Percentiles rank a stretch among this genome's conserved stretches.
Evolutionary conservation across 495 filamentous ascomycete species (phyloP).

Genomic region (Neurospora sp.): DNA sequence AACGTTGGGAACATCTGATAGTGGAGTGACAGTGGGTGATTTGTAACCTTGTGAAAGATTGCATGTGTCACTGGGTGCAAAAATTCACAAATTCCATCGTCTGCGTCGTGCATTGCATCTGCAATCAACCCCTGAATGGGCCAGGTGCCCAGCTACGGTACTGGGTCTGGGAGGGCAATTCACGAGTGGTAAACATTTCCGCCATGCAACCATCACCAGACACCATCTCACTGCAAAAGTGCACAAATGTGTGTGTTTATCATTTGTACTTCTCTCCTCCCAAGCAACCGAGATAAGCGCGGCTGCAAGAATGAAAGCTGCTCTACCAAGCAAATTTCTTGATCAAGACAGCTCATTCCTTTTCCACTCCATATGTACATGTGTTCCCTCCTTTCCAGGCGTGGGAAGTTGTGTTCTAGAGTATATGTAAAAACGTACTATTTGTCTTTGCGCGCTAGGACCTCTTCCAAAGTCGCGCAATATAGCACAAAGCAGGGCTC

Average conservation of each 20-base stretch:
- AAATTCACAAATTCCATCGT: background rate
- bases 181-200: background rate
- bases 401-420: background rate
- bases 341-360: background rate
- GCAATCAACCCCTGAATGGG: background rate
- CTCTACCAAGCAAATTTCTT: background rate
- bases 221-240: background rate
- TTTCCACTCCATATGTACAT: background rate
- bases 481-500: background rate
- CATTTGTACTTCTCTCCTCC: background rate
- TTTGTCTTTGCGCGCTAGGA: background rate
- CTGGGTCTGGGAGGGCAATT: background rate
- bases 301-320: background rate
- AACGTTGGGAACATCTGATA: background rate
- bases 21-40: background rate
- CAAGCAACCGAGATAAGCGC: background rate
- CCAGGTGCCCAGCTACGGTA: background rate
- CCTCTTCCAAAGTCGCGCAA: background rate
- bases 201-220: background rate
- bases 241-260: background rate
- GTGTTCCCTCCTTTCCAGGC: background rate
- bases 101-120: background rate
- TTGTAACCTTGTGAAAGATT: background rate
- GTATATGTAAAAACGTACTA: background rate
- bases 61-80: background rate